Evolutionary conservation across 2,329 filamentous ascomycete species (phyloP).

Genomic region (Verruconis gallopava): DNA sequence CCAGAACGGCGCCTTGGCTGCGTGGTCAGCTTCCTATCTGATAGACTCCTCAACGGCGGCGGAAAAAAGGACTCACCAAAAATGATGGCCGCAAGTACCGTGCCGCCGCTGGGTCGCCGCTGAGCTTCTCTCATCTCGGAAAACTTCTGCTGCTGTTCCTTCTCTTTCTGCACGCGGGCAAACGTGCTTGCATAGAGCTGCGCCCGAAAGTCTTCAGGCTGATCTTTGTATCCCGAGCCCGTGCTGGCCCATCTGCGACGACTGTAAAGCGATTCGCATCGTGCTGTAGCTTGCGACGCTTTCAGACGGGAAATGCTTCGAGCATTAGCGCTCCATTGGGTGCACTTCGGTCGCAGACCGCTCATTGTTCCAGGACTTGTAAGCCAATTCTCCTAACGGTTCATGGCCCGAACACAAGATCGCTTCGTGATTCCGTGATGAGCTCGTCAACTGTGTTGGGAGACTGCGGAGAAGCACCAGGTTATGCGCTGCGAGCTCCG

Average conservation of each 20-base stretch:
- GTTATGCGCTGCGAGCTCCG: too few species aligned
- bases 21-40: slow-evolving; percentile 11
- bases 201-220: slow-evolving; percentile 34
- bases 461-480: too few species aligned
- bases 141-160: slow-evolving; percentile 41
- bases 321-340: too few species aligned
- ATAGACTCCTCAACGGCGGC: slow-evolving; percentile 15
- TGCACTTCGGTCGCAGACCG: too few species aligned
- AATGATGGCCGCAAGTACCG: background rate
- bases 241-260: slow-evolving; percentile 4
- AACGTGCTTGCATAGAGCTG: slow-evolving; percentile 51
- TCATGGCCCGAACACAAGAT: too few species aligned
- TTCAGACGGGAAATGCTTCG: too few species aligned
- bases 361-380: too few species aligned
- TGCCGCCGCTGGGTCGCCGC: slow-evolving; percentile 8
- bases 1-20: slow-evolving; percentile 35
- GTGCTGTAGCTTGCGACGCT: too few species aligned
- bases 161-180: slow-evolving; percentile 44
- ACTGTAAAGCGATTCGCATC: background rate
- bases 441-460: too few species aligned
- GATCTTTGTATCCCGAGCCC: slow-evolving; percentile 13
- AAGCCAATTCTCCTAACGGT: too few species aligned
- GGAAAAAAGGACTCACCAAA: slow-evolving; percentile 1
- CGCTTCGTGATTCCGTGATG: too few species aligned
- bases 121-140: slow-evolving; percentile 20